phyloP scores from a whole-genome alignment of 1,284 basidiomycete genomes.

The Sparassis latifolia region DNA sequence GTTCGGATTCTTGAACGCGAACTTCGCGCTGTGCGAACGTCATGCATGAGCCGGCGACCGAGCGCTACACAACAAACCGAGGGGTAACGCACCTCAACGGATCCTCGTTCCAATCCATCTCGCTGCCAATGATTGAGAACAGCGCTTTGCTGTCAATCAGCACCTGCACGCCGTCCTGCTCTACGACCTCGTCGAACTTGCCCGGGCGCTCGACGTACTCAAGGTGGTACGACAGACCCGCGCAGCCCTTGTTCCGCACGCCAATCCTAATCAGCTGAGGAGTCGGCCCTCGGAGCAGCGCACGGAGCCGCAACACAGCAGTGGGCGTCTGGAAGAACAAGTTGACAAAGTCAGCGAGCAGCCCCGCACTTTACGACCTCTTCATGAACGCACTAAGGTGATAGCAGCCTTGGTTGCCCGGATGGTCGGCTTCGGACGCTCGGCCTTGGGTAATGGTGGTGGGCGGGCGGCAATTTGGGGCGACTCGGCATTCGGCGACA shows the following conservation, averaged over 20 bases:
- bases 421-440: slow-evolving; percentile 60
- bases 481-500: slow-evolving; percentile 55
- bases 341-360: slow-evolving; percentile 4
- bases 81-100: slow-evolving; percentile 57
- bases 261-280: slow-evolving; percentile 93
- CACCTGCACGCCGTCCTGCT: slow-evolving; percentile 91
- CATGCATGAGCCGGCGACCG: slow-evolving; percentile 1
- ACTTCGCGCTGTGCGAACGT: slow-evolving; percentile 64
- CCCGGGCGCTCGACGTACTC: slow-evolving; percentile 92
- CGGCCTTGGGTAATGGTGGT: slow-evolving; percentile 57
- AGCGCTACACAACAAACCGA: background rate
- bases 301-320: slow-evolving; percentile 70
- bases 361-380: too few species aligned
- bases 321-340: slow-evolving; percentile 59
- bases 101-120: slow-evolving; percentile 99
- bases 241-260: slow-evolving; percentile 98
- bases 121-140: slow-evolving; percentile 97
- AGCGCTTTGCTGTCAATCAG: slow-evolving; percentile 96
- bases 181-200: slow-evolving; percentile 96
- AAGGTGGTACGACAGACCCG: slow-evolving; percentile 94
- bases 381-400: slow-evolving; percentile 50
- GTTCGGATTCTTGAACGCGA: slow-evolving; percentile 88
- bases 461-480: slow-evolving; percentile 67
- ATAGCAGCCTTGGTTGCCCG: slow-evolving; percentile 79
- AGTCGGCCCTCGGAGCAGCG: slow-evolving; percentile 70